Evolutionary conservation across 2,329 filamentous ascomycete genomes (phyloP).

Genomic region (Alternaria rosae): DNA sequence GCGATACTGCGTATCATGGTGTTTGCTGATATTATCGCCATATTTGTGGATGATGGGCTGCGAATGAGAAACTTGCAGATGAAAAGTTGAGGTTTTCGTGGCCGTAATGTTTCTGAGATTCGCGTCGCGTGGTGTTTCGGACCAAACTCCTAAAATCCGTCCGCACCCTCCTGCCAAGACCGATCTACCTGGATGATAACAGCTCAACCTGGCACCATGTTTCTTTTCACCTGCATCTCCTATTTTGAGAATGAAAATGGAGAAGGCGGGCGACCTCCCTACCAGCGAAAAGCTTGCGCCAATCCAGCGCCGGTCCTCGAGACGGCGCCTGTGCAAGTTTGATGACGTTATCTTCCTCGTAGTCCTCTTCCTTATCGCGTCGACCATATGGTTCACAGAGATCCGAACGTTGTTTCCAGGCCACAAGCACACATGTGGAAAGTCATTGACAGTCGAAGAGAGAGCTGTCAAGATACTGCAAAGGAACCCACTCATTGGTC

Average conservation of each 20-base stretch:
- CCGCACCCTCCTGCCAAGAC: constrained; percentile 10
- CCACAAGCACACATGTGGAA: neutral
- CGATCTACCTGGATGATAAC: constrained; percentile 5
- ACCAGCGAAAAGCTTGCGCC: neutral
- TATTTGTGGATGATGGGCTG: constrained; percentile 49
- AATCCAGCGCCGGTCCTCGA: neutral
- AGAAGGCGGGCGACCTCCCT: constrained; percentile 9
- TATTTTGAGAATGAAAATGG: constrained; percentile 10
- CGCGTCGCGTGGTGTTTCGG: constrained; percentile 12
- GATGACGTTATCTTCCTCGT: constrained; percentile 1
- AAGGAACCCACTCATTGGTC: constrained; percentile 53
- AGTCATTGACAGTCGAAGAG: constrained; percentile 34
- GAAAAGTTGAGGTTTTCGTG: neutral
- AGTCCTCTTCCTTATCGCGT: constrained; percentile 14
- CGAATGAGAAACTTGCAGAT: neutral
- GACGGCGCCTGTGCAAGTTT: neutral
- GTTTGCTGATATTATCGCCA: constrained; percentile 82
- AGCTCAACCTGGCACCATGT: neutral
- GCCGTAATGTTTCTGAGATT: neutral
- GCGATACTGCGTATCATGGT: constrained; percentile 83
- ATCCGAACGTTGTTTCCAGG: neutral
- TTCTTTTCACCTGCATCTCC: neutral
- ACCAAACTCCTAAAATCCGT: constrained; percentile 26
- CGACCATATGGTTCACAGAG: constrained; percentile 11
- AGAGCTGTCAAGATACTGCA: constrained; percentile 46